Conservation (phyloP, 2,329 filamentous ascomycete species). For the Aspergillus ibericus region DNA sequence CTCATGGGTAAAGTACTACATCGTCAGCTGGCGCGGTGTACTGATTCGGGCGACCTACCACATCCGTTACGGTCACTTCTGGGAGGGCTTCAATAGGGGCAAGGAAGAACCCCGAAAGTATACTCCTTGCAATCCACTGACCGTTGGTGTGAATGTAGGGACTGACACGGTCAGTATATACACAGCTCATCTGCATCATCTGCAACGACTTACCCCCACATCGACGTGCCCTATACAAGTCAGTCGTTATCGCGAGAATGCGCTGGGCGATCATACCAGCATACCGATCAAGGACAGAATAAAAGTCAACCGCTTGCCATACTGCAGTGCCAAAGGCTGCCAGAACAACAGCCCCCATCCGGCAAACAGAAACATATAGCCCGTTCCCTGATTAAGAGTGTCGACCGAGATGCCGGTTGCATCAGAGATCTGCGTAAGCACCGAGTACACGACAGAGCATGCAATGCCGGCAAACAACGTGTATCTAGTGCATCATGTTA, state of each 20-base stretch:
- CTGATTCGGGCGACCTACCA: constrained; percentile 29
- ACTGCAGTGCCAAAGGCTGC: constrained; percentile 50
- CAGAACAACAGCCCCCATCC: constrained; percentile 50
- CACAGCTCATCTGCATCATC: not conserved
- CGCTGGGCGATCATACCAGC: constrained; percentile 24
- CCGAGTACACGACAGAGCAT: constrained; percentile 41
- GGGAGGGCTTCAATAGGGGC: constrained; percentile 45
- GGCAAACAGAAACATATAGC: constrained; percentile 44
- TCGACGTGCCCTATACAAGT: constrained; percentile 21
- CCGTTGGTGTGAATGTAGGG: constrained; percentile 34
- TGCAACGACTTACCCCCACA: constrained; percentile 33
- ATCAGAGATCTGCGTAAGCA: constrained; percentile 38
- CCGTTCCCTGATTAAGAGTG: constrained; percentile 41
- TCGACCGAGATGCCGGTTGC: constrained; percentile 36
- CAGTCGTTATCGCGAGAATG: not conserved
- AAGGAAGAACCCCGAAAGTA: constrained; percentile 41
- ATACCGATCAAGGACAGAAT: constrained; percentile 34
- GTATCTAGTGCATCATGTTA: constrained; percentile 28
- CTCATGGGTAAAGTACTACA: constrained; percentile 45
- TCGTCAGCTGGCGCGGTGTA: not conserved
- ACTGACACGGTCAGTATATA: constrained; percentile 16
- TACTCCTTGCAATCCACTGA: constrained; percentile 42
- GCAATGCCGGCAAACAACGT: constrained; percentile 41
- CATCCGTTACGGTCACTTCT: constrained; percentile 43
- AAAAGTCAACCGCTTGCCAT: constrained; percentile 42